Conservation (phyloP, 1,284 basidiomycete genomes). For the Pseudozyma flocculosa region DNA sequence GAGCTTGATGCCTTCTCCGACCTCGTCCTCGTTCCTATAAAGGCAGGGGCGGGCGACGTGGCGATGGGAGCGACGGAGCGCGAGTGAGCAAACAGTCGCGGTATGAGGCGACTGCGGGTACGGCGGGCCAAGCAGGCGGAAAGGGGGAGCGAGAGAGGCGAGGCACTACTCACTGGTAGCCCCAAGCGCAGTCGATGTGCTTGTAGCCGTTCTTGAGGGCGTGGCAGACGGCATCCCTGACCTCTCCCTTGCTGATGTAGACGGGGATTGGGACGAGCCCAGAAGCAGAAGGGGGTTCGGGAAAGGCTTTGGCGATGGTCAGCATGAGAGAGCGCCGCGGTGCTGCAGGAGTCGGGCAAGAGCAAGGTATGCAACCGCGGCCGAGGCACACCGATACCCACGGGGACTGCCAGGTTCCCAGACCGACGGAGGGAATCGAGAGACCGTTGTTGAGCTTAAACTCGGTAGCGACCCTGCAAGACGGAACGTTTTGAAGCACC, state of each 20-base stretch:
- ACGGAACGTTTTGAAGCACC: too few species aligned
- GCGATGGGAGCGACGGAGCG: not conserved
- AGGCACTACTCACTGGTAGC: slow-evolving; percentile 43
- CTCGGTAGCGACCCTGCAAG: slow-evolving; percentile 22
- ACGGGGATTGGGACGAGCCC: too few species aligned
- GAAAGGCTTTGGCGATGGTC: too few species aligned
- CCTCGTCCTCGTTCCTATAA: slow-evolving; percentile 77
- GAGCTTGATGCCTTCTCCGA: slow-evolving; percentile 73
- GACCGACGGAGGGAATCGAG: slow-evolving; percentile 39
- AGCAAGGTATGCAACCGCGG: too few species aligned
- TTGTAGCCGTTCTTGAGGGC: slow-evolving; percentile 49
- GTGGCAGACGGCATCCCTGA: slow-evolving; percentile 61
- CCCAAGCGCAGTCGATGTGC: slow-evolving; percentile 39
- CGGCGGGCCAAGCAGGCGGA: too few species aligned
- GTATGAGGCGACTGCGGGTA: too few species aligned
- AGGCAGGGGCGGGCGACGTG: slow-evolving; percentile 1
- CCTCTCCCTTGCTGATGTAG: slow-evolving; percentile 60
- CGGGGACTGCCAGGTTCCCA: slow-evolving; percentile 43
- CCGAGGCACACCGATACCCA: not conserved
- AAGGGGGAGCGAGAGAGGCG: slow-evolving; percentile 50
- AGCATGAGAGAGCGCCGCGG: too few species aligned
- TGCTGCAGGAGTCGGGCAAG: too few species aligned
- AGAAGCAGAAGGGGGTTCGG: too few species aligned
- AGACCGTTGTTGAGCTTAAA: slow-evolving; percentile 45
- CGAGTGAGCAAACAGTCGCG: too few species aligned